Evolutionary conservation across 441 rosid species (phyloP), one percentile per base, ranked within the genome.

Genomic region (Populus hybrid): DNA sequence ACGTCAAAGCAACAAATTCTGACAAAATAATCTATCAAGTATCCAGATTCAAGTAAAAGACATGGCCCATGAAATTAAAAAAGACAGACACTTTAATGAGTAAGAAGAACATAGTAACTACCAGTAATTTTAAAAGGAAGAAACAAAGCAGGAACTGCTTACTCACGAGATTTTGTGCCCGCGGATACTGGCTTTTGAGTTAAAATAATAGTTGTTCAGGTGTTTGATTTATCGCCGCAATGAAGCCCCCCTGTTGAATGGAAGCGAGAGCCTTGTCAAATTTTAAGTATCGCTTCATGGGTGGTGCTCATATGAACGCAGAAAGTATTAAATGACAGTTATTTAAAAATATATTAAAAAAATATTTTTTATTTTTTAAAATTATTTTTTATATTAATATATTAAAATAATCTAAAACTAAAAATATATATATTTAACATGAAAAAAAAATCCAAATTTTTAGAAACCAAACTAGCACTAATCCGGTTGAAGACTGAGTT

Each of bases 201-300:
- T 57, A 61, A 24, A 63, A 26, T 23, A 59, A 14, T 53, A 4
- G 81, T 40, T 65, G 64, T 38, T 10, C 57, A 75, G 1, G 57
- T 84, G 87, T 73, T 82, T 73, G 89, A 1, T 82, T 70, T 66
- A 70, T 57, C 76, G 84, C 73, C 86, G 63, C 84, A 73, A 9
- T 34, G 80, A 76, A 74, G 73, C 12, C 64, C 14, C 46, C 7
- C 66, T 28, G 53, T 10, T 23, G 28, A 10, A 23, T 63, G 28
- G 1, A 10, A 63, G 66, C 6, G 10, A 10, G 2, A 3, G 66
- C 10, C 64, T 59, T 63, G 28, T 63, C 66, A 63, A 32, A n/a
- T 59, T 59, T 59, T 10, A 61, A 61, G 26, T 10, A 3, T 10
- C 26, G 14, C 21, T 23, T 61, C 28, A 1, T 4, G 12, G 14